Evolutionary conservation across 192 early-diverging fungal species (phyloP), one percentile per base, ranked within the genome.

Genomic region (Thoreauomyces humboldtii): DNA sequence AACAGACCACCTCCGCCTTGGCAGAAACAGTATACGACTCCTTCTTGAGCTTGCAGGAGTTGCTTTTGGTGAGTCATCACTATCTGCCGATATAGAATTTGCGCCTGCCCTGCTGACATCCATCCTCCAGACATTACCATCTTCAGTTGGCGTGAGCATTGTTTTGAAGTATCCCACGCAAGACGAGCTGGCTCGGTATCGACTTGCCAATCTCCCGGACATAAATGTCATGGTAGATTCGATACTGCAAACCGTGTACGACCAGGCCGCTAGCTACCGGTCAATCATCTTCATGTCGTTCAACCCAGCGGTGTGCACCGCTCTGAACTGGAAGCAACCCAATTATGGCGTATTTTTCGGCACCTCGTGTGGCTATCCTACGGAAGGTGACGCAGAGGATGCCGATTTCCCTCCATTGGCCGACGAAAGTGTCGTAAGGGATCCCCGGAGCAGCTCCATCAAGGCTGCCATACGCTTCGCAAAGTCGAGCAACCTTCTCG

Each of bases 321-420:
- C 92, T 17, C 63, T 97, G 35, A 99, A 95, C 80, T 98, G 97
- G 97, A 99, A 99, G 74, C 97, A 99, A 63, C 95, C 95, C 21
- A 98, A 98, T 68, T 99, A 87, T 85, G 82, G 81, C 22, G 97
- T 99, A 21, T 99, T 99, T 70, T 93, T 97, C 74, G 84, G 88
- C 56, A 92, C 91, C 4, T 83, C 84, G 36, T 90, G 89, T 42
- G 92, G 94, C 28, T 88, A 82, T 69, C n/a, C n/a, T n/a, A n/a
- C n/a, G n/a, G n/a, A n/a, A n/a, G n/a, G n/a, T n/a, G 83, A 77
- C 41, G 72, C 33, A 29, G 42, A 51, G 25, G 33, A 38, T 12
- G 31, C 17, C 9, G 14, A 38, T 25, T 2, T 35, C 34, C 28
- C 9, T n/a, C 35, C 29, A 7, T 36, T 3, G 29, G 32, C 34